Evolutionary conservation across 1,284 basidiomycete species (phyloP).

Genomic region (Mycosarcoma maydis): DNA sequence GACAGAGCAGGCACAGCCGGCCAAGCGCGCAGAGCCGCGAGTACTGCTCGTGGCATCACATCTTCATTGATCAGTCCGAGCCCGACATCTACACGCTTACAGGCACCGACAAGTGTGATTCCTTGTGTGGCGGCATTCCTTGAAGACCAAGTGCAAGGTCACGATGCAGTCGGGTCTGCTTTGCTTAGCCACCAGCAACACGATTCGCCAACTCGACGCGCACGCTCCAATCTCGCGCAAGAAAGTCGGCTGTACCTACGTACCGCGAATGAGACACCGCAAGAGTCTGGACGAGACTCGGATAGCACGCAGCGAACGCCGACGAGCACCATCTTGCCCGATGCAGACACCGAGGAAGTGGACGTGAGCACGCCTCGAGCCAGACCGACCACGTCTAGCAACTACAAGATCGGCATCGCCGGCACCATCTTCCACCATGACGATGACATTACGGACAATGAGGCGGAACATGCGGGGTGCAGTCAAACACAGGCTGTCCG

Average conservation of each 20-base stretch:
- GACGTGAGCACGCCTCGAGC: conserved; percentile 48
- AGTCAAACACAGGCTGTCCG: not conserved
- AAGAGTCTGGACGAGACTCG: not conserved
- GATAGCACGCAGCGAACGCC: not conserved
- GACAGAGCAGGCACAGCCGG: not conserved
- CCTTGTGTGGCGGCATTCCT: conserved; percentile 28
- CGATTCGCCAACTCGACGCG: conserved; percentile 21
- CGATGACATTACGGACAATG: conserved; percentile 34
- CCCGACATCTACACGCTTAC: conserved; percentile 8
- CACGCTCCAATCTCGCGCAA: conserved; percentile 12
- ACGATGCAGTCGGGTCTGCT: not conserved
- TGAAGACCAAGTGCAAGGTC: conserved; percentile 22
- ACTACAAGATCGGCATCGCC: conserved; percentile 35
- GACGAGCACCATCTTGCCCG: not conserved
- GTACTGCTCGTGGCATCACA: not conserved
- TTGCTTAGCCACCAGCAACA: not conserved
- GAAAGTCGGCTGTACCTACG: not conserved
- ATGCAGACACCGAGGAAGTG: conserved; percentile 25
- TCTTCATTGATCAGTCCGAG: conserved; percentile 21
- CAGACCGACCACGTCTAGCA: conserved; percentile 23
- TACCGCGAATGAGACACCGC: not conserved
- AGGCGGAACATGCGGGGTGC: conserved; percentile 8
- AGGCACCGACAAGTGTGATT: conserved; percentile 3
- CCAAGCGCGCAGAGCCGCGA: conserved; percentile 3
- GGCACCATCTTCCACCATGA: conserved; percentile 40